Evolutionary conservation across 23 red algal genomes (phyloP).

Genomic region (Rhodosorus marinus): DNA sequence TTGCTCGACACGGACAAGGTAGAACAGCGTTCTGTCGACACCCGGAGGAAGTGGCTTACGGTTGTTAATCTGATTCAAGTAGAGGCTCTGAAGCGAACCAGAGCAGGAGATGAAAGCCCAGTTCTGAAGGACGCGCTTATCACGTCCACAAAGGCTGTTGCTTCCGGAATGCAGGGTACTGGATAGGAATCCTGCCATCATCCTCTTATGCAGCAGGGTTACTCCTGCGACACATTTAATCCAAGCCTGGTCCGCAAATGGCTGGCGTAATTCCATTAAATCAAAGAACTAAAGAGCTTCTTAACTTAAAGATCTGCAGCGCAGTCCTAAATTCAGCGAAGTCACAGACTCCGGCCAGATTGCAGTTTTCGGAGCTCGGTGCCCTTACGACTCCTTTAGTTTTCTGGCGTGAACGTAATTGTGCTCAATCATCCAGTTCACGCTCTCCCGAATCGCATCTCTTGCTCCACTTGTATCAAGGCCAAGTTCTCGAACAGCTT

Average conservation of each 20-base stretch:
- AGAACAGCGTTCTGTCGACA: conserved; percentile 76
- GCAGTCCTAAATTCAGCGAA: no score
- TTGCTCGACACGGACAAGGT: conserved; percentile 91
- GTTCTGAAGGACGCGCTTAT: conserved; percentile 57
- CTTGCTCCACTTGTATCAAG: not conserved
- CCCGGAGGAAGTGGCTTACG: conserved; percentile 69
- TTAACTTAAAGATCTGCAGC: no score
- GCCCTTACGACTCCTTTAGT: no score
- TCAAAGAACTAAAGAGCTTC: no score
- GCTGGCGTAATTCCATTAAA: no score
- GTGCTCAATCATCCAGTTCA: not conserved
- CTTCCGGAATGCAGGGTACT: conserved; percentile 76
- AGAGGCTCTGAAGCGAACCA: conserved; percentile 49
- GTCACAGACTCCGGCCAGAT: no score
- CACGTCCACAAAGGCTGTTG: conserved; percentile 80
- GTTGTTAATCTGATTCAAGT: conserved; percentile 81
- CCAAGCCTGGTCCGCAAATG: no score
- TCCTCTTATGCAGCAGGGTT: no score
- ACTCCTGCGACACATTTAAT: no score
- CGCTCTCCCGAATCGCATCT: not conserved
- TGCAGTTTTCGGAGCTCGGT: no score
- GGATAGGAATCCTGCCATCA: no score
- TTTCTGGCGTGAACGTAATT: no score
- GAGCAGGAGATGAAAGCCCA: conserved; percentile 11
- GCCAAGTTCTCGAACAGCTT: not conserved